Evolutionary conservation across 208 protist species (phyloP), one percentile per base, ranked within the genome.

Genomic region (Trypanosomatidae sp.): DNA sequence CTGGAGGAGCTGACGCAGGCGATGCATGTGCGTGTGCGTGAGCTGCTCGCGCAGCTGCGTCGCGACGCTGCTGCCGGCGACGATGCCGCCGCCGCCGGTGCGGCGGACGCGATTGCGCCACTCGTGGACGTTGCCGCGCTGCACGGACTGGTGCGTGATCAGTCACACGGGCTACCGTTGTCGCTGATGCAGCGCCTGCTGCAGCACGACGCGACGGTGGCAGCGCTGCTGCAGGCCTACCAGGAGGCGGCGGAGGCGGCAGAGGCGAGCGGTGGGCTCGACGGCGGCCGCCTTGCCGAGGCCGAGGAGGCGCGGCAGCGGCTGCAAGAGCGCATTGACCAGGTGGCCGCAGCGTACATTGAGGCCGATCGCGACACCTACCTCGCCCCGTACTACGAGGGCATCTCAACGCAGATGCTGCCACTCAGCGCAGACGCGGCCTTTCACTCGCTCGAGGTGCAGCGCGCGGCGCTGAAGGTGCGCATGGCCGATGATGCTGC

Each of bases 321-420:
- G 19, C 62, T 90, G 33, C 74, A 80, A 45, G 65, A 70, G 22
- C 73, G 76, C 23, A 73, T 70, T 5, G 43, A 48, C 10, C 61
- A 79, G 43, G 54, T 90, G 15, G 81, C 81, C 15, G 60, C 56
- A 20, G 56, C 57, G 46, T 70, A 80, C 49, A 78, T 68, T 40
- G 57, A 65, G 41, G 60, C 60, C 16, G 72, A 69, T 18, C 65
- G 70, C 15, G 44, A 50, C 33, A 20, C 39, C 6, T 81, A 71
- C 56, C 61, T 88, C 23, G 66, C 80, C 35, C 19, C 47, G 15
- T 46, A 68, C 24, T 63, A 67, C 4, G 58, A 70, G 33, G 69
- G 73, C 15, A 72, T 85, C 39, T 50, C 70, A 53, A 56, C 62
- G 23, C 28, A 43, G 2, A 30, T 65, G 6, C 60, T 90, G 19